Conservation (phyloP, 2,329 filamentous ascomycete species). For the Botrytis paeoniae region DNA sequence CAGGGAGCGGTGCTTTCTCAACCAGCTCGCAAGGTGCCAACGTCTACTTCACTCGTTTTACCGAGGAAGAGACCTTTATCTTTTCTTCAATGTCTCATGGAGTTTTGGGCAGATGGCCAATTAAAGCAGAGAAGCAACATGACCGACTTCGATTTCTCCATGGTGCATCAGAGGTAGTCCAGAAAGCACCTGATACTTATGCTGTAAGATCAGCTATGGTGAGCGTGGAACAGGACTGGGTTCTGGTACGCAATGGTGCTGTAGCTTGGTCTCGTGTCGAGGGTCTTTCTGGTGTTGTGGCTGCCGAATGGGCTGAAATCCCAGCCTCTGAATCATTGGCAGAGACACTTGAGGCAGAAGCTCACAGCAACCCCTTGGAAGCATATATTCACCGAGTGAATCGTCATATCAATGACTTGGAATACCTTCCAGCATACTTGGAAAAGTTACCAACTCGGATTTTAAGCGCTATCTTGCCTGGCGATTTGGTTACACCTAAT, state of each 20-base stretch:
- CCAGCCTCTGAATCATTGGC: slow-evolving; percentile 71
- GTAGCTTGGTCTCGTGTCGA: slow-evolving; percentile 78
- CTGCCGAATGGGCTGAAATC: slow-evolving; percentile 77
- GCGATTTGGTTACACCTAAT: slow-evolving; percentile 48
- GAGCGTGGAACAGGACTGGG: slow-evolving; percentile 70
- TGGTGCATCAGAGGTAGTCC: slow-evolving; percentile 77
- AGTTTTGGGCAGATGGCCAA: slow-evolving; percentile 71
- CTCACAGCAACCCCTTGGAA: slow-evolving; percentile 71
- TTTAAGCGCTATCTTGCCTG: slow-evolving; percentile 54
- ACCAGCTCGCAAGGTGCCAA: slow-evolving; percentile 74
- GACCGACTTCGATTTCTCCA: slow-evolving; percentile 52
- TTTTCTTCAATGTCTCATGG: slow-evolving; percentile 74
- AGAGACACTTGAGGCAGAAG: slow-evolving; percentile 80
- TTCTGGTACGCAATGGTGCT: slow-evolving; percentile 78
- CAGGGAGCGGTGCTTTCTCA: slow-evolving; percentile 72
- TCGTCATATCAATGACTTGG: slow-evolving; percentile 76
- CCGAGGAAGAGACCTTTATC: slow-evolving; percentile 68
- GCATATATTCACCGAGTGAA: slow-evolving; percentile 88
- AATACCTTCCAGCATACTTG: slow-evolving; percentile 72
- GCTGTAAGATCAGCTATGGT: slow-evolving; percentile 76
- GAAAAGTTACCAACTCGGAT: slow-evolving; percentile 66
- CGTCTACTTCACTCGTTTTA: slow-evolving; percentile 84
- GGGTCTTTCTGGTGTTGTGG: slow-evolving; percentile 73
- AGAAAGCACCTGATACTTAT: slow-evolving; percentile 63
- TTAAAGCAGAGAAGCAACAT: slow-evolving; percentile 46